Base-by-base conservation (phyloP, 495 filamentous ascomycete species). In the Cercophora sp. region DNA sequence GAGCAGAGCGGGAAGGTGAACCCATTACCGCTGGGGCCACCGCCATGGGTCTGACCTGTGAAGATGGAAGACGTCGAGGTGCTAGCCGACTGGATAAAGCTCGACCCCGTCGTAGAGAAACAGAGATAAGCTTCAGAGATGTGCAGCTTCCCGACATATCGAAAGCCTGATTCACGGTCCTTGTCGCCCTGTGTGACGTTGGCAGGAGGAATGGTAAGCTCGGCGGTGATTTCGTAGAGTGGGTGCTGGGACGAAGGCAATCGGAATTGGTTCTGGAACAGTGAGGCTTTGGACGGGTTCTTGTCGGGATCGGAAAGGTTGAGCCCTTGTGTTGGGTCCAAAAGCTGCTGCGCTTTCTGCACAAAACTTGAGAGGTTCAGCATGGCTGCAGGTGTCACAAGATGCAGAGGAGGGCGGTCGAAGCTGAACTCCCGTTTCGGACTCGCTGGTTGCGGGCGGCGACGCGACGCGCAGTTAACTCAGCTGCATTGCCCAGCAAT, bases 241-340 rank as follows among this genome's bases (percentile, higher is more conserved):
- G 93, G 94, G 41, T 82, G 88, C 64, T 98, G 92, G 8, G 87
- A 85, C 59, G 91, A 87, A 6, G 93, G 93, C 4, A 98, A 85
- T 53, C 92, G 88, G 72, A 97, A 98, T 67, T 98, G 94, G 65
- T 87, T 84, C 73, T 93, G 90, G 75, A 97, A 98, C 44, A 96
- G 80, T 44, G 84, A 85, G 26, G 91, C 82, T 74, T 96, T 98
- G 61, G 91, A 91, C 31, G 92, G 89, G 58, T 86, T 84, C 51
- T 78, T 76, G 70, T 90, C 86, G 52, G 85, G 76, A 51, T 84
- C 76, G 47, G 81, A 81, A 63, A 86, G 70, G 64, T 78, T 81
- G 51, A 80, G 77, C 59, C 85, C 79, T 69, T 85, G 84, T 58
- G 82, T 82, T 37, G 85, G 86, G 71, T 93, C 91, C 75, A 98